Conservation (phyloP, 1,284 basidiomycete species). For the Irpex sp. region DNA sequence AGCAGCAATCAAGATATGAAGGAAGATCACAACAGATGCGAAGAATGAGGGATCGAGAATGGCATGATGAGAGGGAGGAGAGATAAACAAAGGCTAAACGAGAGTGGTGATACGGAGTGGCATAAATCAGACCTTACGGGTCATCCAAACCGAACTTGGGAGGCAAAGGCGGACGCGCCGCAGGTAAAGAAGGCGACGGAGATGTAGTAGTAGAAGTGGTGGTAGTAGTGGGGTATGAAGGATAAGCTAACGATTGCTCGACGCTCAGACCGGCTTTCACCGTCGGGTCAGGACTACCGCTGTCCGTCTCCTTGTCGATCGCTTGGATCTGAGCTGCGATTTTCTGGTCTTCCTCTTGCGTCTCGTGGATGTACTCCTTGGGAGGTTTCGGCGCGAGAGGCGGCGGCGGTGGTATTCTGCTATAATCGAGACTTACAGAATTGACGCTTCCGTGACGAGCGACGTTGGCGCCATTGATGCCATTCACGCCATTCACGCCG, state of each 20-base stretch:
- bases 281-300: conserved; percentile 9
- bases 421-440: conserved; percentile 1
- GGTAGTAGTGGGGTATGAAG: conserved; percentile 18
- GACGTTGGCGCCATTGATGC: not conserved
- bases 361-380: conserved; percentile 71
- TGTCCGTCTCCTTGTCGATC: conserved; percentile 19
- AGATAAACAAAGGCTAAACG: not conserved
- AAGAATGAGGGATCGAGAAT: not conserved
- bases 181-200: no score
- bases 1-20: not conserved
- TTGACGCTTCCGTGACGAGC: not conserved
- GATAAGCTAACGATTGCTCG: not conserved
- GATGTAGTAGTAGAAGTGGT: not conserved
- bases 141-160: conserved; percentile 17
- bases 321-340: conserved; percentile 15
- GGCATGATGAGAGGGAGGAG: conserved; percentile 3
- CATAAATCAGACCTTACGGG: not conserved
- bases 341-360: conserved; percentile 53
- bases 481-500: conserved; percentile 1
- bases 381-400: conserved; percentile 70
- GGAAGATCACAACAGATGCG: not conserved
- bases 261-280: conserved; percentile 2
- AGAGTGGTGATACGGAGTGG: not conserved
- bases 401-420: conserved; percentile 38
- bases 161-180: conserved; percentile 26